These are phyloP conservation scores for Plasmodium gonderi DNA, from an alignment of 169 alveolate species.

Conservation along the genomic window DNA sequence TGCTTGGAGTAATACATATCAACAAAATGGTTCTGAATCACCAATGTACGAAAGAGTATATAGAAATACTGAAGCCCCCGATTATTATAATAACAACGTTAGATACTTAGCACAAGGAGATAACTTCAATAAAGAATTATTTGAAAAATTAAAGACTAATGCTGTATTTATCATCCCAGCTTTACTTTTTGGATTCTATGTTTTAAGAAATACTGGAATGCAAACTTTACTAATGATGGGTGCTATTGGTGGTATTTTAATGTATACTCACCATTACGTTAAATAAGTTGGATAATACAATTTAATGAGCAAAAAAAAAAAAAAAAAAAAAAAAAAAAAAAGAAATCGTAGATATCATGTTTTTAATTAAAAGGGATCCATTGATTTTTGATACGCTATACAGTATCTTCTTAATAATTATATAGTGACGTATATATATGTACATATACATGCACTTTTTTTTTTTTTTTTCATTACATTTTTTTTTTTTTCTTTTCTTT, in stretches of 20 bases:
- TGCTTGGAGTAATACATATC: background rate
- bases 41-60: slow-evolving; percentile 9
- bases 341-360: background rate
- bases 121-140: slow-evolving; percentile 6
- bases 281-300: background rate
- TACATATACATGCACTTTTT: too few relatives aligned
- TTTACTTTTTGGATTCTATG: background rate
- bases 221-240: slow-evolving; percentile 5
- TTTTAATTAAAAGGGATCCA: background rate
- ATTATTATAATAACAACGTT: background rate
- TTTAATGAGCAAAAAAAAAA: background rate
- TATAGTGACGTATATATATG: background rate
- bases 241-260: slow-evolving; percentile 19
- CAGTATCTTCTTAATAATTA: background rate
- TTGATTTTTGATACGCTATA: background rate
- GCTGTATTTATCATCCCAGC: slow-evolving; percentile 14
- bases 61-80: background rate
- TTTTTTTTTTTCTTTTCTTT: background rate
- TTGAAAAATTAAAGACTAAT: slow-evolving; percentile 12
- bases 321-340: background rate
- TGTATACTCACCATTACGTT: slow-evolving; percentile 6
- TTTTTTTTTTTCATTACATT: background rate
- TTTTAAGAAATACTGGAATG: background rate
- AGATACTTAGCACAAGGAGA: slow-evolving; percentile 16
- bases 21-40: background rate